Evolutionary conservation across 768 basidiomycete genomes (phyloP).

Genomic region (Cyathus striatus): DNA sequence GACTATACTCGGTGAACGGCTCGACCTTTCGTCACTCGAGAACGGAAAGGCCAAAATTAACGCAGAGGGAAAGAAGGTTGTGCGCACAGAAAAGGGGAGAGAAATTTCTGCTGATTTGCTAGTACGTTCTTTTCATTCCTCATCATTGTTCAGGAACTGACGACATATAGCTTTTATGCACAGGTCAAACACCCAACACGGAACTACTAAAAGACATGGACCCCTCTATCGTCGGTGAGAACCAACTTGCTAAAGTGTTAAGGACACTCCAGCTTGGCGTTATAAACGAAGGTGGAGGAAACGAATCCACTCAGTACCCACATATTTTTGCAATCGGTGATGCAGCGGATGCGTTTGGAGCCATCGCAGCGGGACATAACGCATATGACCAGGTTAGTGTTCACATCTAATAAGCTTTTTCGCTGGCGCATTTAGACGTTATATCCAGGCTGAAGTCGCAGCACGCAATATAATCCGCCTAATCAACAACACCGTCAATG

Average conservation of each 20-base stretch:
- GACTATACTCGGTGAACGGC: constrained; percentile 50
- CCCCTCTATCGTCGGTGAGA: constrained; percentile 31
- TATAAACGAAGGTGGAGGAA: no score
- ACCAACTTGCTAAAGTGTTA: constrained; percentile 37
- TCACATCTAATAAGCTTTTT: no score
- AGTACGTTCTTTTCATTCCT: constrained; percentile 24
- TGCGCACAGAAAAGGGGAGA: constrained; percentile 43
- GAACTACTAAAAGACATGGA: constrained; percentile 37
- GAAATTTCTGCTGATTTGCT: constrained; percentile 49
- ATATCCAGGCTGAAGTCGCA: constrained; percentile 40
- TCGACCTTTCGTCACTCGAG: constrained; percentile 36
- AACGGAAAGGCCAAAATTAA: constrained; percentile 19
- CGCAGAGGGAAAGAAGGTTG: constrained; percentile 22
- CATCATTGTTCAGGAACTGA: no score
- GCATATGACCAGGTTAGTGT: constrained; percentile 44
- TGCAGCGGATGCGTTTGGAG: constrained; percentile 60
- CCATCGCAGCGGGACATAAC: constrained; percentile 55
- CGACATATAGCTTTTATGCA: constrained; percentile 48
- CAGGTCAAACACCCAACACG: constrained; percentile 58
- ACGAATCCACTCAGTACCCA: constrained; percentile 42
- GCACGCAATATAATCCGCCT: constrained; percentile 50
- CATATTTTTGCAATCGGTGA: constrained; percentile 63
- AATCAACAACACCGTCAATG: constrained; percentile 14
- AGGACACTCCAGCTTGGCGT: constrained; percentile 47
- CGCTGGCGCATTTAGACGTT: no score